Percentiles rank a stretch among this genome's conserved stretches.
These are phyloP conservation scores for Cetraspora pellucida DNA, from an alignment of 192 early-diverging fungal genomes.

Conservation along the genomic window DNA sequence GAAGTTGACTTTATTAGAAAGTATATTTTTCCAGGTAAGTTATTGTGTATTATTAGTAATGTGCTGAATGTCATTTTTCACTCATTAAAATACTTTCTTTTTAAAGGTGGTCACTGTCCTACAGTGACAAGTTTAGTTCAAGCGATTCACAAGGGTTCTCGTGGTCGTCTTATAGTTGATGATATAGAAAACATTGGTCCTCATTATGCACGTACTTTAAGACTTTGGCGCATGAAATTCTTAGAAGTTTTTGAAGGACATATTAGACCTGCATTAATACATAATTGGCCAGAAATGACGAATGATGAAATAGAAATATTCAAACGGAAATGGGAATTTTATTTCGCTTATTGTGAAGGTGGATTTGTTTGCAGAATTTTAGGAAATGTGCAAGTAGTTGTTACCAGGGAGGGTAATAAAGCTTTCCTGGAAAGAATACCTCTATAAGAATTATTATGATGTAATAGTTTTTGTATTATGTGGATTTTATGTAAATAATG, in stretches of 20 bases:
- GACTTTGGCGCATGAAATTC: constrained; percentile 70
- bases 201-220: constrained; percentile 70
- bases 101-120: constrained; percentile 62
- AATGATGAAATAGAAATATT: constrained; percentile 51
- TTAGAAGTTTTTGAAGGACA: constrained; percentile 56
- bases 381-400: constrained; percentile 43
- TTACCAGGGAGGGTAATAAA: constrained; percentile 32
- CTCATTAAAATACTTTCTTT: background rate
- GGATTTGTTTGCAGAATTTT: constrained; percentile 72
- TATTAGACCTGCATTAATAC: constrained; percentile 26
- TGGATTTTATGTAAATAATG: too few relatives aligned
- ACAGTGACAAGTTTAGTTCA: constrained; percentile 57
- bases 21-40: constrained; percentile 72
- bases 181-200: constrained; percentile 64
- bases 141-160: constrained; percentile 55
- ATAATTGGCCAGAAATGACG: constrained; percentile 26
- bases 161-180: constrained; percentile 61
- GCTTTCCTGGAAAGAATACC: constrained; percentile 26
- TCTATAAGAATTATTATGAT: background rate
- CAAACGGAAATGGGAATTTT: constrained; percentile 76
- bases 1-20: constrained; percentile 72
- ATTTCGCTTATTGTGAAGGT: constrained; percentile 81
- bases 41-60: too few relatives aligned
- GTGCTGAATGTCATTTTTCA: too few relatives aligned
- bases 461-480: too few relatives aligned